Evolutionary conservation across 1,139 yeast genomes (phyloP), one percentile per base, ranked within the genome.

Genomic region (Taiozyma sp.): DNA sequence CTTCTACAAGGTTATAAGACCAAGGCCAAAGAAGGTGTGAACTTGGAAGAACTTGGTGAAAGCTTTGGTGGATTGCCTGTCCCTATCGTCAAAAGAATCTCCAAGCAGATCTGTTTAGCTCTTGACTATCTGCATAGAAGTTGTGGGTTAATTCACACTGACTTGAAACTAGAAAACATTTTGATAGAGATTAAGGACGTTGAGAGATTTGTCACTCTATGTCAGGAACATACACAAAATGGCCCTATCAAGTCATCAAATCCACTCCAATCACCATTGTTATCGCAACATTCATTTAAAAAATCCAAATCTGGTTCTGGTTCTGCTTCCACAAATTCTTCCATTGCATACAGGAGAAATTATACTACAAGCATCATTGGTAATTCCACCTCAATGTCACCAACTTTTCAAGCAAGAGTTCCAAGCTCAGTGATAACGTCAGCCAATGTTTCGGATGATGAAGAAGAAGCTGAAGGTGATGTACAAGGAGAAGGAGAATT

Each of bases 131-230:
- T 90, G 57, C 97, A 90, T 65, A 72, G 93, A 45, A 84, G 80
- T 59, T 87, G 96, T 68, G 96, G 96, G n/a, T 84, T 90, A 38
- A 87, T 90, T 54, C 97, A 90, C 69, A 90, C 97, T 0, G 97
- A 90, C 64, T 73, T 90, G 55, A 90, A 90, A 67, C 97, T 97
- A 0, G 97, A 90, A 66, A 90, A 90, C 65, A 86, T 90, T n/a
- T 71, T 90, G 56, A 78, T 89, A 47, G 91, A 87, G 62, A 84
- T 89, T 54, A 86, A 84, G 41, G 90, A 88, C 60, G 92, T 86
- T 36, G 91, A 86, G 61, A 79, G 76, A 53, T 79, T 87, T 57
- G 83, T 88, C 30, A 70, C 74, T 50, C 72, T 48, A 24, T n/a
- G 52, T 22, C 49, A 51, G 16, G 24, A 28, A 3, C 43, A 49